phyloP scores from a whole-genome alignment of 2,329 filamentous ascomycete species.

The Xylariaceae sp. region DNA sequence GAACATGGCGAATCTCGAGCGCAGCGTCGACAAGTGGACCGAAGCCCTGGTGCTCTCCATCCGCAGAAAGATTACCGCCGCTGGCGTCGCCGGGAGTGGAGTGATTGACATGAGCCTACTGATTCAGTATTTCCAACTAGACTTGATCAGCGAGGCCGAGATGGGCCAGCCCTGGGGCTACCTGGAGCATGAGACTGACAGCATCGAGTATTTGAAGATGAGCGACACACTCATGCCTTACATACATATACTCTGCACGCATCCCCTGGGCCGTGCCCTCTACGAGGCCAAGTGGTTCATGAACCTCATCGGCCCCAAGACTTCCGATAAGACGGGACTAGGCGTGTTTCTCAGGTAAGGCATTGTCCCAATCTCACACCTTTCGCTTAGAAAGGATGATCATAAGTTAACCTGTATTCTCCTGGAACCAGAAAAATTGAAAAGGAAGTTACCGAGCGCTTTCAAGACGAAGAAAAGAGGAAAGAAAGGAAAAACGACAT shows the following conservation, averaged over 20 bases:
- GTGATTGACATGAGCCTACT: constrained; percentile 20
- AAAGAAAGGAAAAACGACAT: not conserved
- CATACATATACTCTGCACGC: constrained; percentile 12
- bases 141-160: constrained; percentile 20
- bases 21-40: constrained; percentile 19
- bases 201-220: constrained; percentile 20
- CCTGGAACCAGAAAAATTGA: constrained; percentile 3
- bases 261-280: constrained; percentile 15
- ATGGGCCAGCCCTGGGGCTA: constrained; percentile 22
- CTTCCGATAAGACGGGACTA: constrained; percentile 20
- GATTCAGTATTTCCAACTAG: constrained; percentile 23
- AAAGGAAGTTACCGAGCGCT: constrained; percentile 7
- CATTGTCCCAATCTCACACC: not conserved
- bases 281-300: constrained; percentile 19
- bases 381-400: too few relatives aligned
- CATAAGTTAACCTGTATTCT: too few relatives aligned
- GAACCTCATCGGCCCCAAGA: constrained; percentile 18
- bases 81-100: constrained; percentile 5
- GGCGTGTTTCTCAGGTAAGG: constrained; percentile 19
- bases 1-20: constrained; percentile 22
- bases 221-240: constrained; percentile 13
- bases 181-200: constrained; percentile 19
- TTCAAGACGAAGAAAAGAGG: not conserved
- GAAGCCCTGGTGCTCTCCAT: constrained; percentile 16
- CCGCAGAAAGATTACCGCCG: constrained; percentile 13